Percentiles rank a stretch among this genome's conserved stretches.
phyloP scores from a whole-genome alignment of 192 early-diverging fungal genomes.

The Globomyces pollinis-pini region DNA sequence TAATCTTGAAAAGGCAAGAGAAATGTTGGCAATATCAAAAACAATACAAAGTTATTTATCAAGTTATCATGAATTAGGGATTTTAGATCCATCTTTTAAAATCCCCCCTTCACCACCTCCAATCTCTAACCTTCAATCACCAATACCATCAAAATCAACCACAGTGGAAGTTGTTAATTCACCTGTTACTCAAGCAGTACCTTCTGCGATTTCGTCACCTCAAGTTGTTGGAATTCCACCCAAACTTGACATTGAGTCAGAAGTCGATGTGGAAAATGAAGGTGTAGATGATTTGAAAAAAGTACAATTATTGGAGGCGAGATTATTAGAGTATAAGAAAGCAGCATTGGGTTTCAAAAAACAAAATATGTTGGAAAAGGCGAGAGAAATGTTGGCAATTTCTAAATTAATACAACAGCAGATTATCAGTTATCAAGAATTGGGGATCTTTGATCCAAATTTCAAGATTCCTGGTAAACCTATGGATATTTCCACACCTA shows the following conservation, averaged over 20 bases:
- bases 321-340: conserved; percentile 51
- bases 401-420: conserved; percentile 39
- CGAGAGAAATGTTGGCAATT: conserved; percentile 41
- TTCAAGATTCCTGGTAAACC: conserved; percentile 11
- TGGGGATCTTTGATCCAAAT: conserved; percentile 18
- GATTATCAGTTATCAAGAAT: conserved; percentile 24
- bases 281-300: conserved; percentile 20
- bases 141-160: background rate
- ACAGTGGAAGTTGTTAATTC: background rate
- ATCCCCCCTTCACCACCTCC: no score
- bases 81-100: no score
- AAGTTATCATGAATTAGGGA: no score
- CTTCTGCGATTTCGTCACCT: background rate
- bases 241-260: background rate
- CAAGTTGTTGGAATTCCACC: background rate
- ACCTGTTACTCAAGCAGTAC: background rate
- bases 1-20: conserved; percentile 36
- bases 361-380: conserved; percentile 29
- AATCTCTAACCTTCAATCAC: no score
- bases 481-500: background rate
- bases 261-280: no score
- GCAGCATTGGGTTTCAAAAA: conserved; percentile 49
- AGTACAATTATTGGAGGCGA: conserved; percentile 14
- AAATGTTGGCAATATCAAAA: conserved; percentile 42
- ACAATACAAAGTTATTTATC: conserved; percentile 34